Conservation (phyloP, 2,329 filamentous ascomycete species). For the Ambrosiella beaveri region DNA sequence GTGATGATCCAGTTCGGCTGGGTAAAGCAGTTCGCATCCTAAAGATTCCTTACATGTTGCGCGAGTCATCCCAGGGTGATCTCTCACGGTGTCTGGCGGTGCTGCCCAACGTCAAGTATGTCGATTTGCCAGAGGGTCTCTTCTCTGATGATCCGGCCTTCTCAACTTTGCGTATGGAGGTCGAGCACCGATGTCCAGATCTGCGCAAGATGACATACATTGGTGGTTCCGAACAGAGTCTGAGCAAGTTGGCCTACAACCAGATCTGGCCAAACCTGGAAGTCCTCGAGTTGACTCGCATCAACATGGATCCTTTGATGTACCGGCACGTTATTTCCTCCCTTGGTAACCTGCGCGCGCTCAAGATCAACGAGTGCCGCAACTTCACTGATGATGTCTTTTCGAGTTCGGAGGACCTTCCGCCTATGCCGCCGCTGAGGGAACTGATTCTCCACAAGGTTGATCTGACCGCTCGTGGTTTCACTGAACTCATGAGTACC, state of each 20-base stretch:
- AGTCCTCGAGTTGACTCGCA: slow-evolving; percentile 50
- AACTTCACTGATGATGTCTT: slow-evolving; percentile 68
- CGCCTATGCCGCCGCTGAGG: slow-evolving; percentile 57
- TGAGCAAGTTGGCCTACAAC: slow-evolving; percentile 50
- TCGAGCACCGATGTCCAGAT: slow-evolving; percentile 68
- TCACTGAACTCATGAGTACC: slow-evolving; percentile 49
- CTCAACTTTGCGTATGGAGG: slow-evolving; percentile 59
- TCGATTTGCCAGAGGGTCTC: slow-evolving; percentile 79
- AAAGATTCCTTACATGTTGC: slow-evolving; percentile 88
- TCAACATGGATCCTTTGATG: slow-evolving; percentile 52
- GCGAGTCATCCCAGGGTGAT: slow-evolving; percentile 69
- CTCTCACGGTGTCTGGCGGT: slow-evolving; percentile 74
- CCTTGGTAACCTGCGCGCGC: slow-evolving; percentile 49
- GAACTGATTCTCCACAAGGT: slow-evolving; percentile 56
- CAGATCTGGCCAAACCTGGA: slow-evolving; percentile 54
- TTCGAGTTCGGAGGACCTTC: slow-evolving; percentile 43
- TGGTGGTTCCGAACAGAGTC: slow-evolving; percentile 57
- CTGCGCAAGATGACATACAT: slow-evolving; percentile 81
- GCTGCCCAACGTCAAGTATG: slow-evolving; percentile 68
- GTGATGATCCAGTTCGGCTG: slow-evolving; percentile 53
- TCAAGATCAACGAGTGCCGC: slow-evolving; percentile 54
- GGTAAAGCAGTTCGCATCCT: slow-evolving; percentile 58
- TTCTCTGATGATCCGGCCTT: slow-evolving; percentile 66
- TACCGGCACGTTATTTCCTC: slow-evolving; percentile 54
- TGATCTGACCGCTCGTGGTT: slow-evolving; percentile 54